phyloP scores from a whole-genome alignment of 148 eudicot species.

The Cornus controversa region DNA sequence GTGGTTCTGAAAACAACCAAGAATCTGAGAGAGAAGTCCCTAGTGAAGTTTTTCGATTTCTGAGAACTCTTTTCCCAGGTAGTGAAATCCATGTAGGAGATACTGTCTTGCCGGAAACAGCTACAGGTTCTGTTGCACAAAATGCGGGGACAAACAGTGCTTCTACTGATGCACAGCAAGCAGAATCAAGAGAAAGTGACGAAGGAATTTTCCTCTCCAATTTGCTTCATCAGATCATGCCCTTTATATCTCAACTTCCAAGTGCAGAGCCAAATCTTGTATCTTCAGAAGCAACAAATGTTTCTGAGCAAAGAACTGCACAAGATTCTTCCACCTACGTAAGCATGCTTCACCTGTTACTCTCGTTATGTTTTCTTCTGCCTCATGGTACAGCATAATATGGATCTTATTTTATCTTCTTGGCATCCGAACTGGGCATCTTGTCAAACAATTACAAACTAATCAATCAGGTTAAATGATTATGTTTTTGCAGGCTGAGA shows the following conservation, averaged over 20 bases:
- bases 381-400: not conserved
- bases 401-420: not conserved
- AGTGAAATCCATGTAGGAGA: conserved; percentile 45
- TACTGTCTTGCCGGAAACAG: conserved; percentile 16
- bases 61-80: conserved; percentile 43
- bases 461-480: not conserved
- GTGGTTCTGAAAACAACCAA: conserved; percentile 29
- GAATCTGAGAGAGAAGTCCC: conserved; percentile 31
- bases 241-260: conserved; percentile 27
- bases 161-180: conserved; percentile 18
- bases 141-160: conserved; percentile 27
- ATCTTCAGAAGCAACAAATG: conserved; percentile 11
- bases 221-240: conserved; percentile 44
- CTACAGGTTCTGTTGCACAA: conserved; percentile 20
- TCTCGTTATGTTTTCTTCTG: not conserved
- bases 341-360: conserved; percentile 17
- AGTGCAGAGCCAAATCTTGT: conserved; percentile 16
- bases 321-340: conserved; percentile 30
- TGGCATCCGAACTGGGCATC: not conserved
- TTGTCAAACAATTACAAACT: not conserved
- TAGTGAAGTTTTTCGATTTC: conserved; percentile 25
- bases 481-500: conserved; percentile 25
- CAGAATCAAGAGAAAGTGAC: conserved; percentile 26
- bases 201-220: conserved; percentile 44
- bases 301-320: conserved; percentile 22